phyloP scores from a whole-genome alignment of 495 filamentous ascomycete species.

The Bryoglossum gracile region DNA sequence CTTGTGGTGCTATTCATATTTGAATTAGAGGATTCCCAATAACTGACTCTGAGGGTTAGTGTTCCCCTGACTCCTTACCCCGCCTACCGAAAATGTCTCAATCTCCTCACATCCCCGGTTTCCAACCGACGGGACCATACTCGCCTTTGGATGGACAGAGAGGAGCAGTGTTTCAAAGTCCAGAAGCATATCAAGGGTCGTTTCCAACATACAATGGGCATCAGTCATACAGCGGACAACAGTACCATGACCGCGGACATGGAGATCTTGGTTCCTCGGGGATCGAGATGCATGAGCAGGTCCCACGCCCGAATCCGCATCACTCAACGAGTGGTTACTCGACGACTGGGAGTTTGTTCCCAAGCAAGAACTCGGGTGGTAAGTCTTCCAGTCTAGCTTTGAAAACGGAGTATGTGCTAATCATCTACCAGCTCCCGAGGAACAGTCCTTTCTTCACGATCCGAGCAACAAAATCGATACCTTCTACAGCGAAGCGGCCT shows the following conservation, averaged over 20 bases:
- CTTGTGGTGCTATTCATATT: no score
- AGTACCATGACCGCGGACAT: not conserved
- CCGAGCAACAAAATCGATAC: constrained; percentile 15
- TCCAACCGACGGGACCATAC: no score
- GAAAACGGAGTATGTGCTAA: not conserved
- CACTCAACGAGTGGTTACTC: not conserved
- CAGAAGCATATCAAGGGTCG: not conserved
- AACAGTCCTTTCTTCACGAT: constrained; percentile 15
- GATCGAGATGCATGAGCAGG: constrained; percentile 8
- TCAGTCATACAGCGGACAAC: no score
- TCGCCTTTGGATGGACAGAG: constrained; percentile 3
- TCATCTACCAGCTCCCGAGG: not conserved
- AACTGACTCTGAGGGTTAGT: no score
- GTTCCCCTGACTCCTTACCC: no score
- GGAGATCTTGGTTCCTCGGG: constrained; percentile 3
- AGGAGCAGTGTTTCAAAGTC: not conserved
- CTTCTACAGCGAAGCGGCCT: constrained; percentile 9
- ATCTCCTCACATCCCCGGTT: no score
- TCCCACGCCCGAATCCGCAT: not conserved
- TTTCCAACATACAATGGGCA: not conserved
- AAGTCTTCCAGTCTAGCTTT: no score
- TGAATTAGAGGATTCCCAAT: no score
- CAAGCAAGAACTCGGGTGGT: not conserved
- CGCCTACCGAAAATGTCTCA: no score
- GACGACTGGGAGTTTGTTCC: not conserved